Conservation (phyloP, 202 grass and related monocot species). For the Alloteropsis angusta region DNA sequence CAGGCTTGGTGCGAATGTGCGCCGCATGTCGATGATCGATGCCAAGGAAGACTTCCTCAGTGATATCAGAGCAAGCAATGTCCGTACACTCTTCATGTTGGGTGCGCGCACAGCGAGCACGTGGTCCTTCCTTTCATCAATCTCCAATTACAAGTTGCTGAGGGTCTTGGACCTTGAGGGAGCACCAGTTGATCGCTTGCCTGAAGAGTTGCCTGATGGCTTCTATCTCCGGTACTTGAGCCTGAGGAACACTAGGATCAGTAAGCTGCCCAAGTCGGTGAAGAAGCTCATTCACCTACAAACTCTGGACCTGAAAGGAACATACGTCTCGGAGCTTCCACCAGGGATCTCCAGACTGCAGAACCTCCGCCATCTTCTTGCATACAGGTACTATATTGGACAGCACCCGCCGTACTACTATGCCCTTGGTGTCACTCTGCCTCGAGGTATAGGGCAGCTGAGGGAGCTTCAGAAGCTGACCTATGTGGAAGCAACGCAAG, state of each 20-base stretch:
- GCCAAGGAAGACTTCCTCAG: slow-evolving; percentile 17
- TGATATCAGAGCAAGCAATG: slow-evolving; percentile 1
- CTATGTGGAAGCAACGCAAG: slow-evolving; percentile 27
- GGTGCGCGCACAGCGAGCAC: slow-evolving; percentile 1
- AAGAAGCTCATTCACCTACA: slow-evolving; percentile 39
- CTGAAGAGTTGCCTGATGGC: slow-evolving; percentile 28
- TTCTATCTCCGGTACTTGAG: slow-evolving; percentile 35
- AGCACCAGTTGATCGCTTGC: slow-evolving; percentile 26
- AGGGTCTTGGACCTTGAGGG: slow-evolving; percentile 41
- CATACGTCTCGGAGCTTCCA: slow-evolving; percentile 39
- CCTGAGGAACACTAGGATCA: slow-evolving; percentile 38
- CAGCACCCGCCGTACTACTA: slow-evolving; percentile 24
- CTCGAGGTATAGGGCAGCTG: slow-evolving; percentile 27
- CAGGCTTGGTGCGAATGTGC: neutral
- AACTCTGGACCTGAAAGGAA: slow-evolving; percentile 47
- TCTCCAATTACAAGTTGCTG: slow-evolving; percentile 28
- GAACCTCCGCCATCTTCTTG: slow-evolving; percentile 43
- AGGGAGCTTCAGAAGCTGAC: slow-evolving; percentile 31
- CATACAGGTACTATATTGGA: slow-evolving; percentile 17
- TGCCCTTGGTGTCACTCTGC: slow-evolving; percentile 25
- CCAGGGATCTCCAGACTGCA: slow-evolving; percentile 36
- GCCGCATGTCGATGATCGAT: slow-evolving; percentile 25
- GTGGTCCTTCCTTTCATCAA: neutral
- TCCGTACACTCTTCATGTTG: slow-evolving; percentile 28
- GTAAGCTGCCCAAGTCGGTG: slow-evolving; percentile 30